phyloP scores from a whole-genome alignment of 192 early-diverging fungal genomes.

The Rhizophlyctis rosea region DNA sequence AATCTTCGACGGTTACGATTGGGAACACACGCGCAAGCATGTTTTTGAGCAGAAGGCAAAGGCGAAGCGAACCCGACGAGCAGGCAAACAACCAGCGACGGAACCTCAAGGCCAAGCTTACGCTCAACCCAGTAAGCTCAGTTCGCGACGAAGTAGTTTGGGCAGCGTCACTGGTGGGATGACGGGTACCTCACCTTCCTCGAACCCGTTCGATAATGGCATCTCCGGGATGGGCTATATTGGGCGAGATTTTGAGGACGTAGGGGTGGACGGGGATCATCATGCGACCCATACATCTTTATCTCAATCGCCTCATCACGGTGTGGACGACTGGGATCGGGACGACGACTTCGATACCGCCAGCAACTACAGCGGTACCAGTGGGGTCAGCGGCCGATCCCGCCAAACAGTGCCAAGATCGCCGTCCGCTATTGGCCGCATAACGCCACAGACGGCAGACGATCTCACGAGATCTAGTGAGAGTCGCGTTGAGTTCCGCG shows the following conservation, averaged over 20 bases:
- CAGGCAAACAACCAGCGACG: neutral
- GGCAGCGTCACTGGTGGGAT: constrained; percentile 10
- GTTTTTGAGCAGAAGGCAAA: constrained; percentile 4
- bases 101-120: neutral
- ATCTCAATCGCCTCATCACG: neutral
- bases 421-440: constrained; percentile 1
- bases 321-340: neutral
- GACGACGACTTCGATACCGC: constrained; percentile 12
- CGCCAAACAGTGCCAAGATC: neutral
- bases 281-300: constrained; percentile 17
- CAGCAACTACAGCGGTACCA: constrained; percentile 12
- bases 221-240: neutral
- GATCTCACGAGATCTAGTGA: constrained; percentile 40
- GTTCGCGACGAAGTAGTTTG: neutral
- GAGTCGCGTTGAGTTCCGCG: constrained; percentile 50
- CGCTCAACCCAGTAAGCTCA: too few relatives aligned
- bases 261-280: constrained; percentile 19
- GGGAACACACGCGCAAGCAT: constrained; percentile 33
- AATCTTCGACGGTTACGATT: constrained; percentile 69
- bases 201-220: constrained; percentile 1
- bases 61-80: neutral
- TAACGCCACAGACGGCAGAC: constrained; percentile 36
- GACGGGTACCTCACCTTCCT: constrained; percentile 7
- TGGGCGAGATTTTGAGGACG: constrained; percentile 12
- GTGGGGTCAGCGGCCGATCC: constrained; percentile 2